These are phyloP conservation scores for Amaranthus hypochondriacus DNA, from an alignment of 148 eudicot species.

Conservation along the genomic window DNA sequence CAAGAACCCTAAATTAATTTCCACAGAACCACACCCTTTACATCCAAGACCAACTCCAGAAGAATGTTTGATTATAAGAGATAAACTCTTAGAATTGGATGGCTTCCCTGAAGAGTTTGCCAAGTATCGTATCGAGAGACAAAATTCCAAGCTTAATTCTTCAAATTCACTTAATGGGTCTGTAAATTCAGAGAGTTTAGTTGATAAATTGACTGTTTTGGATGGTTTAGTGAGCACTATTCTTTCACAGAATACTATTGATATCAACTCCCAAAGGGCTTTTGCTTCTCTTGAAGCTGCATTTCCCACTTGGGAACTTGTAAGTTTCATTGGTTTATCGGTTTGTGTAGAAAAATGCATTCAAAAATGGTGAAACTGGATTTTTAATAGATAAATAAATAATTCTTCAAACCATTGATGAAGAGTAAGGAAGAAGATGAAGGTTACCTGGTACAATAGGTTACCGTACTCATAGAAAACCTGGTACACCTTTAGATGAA, in stretches of 20 bases:
- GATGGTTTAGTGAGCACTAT: constrained; percentile 66
- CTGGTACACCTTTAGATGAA: no score
- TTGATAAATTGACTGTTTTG: constrained; percentile 55
- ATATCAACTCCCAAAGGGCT: constrained; percentile 67
- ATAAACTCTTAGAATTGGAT: constrained; percentile 53
- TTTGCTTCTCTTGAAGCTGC: constrained; percentile 66
- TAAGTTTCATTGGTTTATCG: constrained; percentile 16
- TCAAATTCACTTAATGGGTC: constrained; percentile 21
- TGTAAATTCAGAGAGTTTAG: constrained; percentile 15
- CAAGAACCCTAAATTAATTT: neutral
- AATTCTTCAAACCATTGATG: no score
- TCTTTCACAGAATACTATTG: constrained; percentile 80
- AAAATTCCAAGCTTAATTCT: constrained; percentile 16
- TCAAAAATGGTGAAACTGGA: no score
- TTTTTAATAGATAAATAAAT: no score
- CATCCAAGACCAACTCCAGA: constrained; percentile 59
- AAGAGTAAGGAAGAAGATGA: no score
- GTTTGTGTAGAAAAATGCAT: no score
- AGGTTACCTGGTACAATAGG: no score
- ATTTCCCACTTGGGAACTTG: constrained; percentile 73
- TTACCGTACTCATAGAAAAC: no score
- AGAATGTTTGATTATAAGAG: constrained; percentile 57
- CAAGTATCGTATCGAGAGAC: constrained; percentile 51
- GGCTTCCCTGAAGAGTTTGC: constrained; percentile 76
- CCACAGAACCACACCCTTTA: constrained; percentile 44